A percentile compares a stretch with the other conserved stretches of the same genome.
Conservation (phyloP, 371 early-diverging fungal species). For the Actinomucor elegans region DNA sequence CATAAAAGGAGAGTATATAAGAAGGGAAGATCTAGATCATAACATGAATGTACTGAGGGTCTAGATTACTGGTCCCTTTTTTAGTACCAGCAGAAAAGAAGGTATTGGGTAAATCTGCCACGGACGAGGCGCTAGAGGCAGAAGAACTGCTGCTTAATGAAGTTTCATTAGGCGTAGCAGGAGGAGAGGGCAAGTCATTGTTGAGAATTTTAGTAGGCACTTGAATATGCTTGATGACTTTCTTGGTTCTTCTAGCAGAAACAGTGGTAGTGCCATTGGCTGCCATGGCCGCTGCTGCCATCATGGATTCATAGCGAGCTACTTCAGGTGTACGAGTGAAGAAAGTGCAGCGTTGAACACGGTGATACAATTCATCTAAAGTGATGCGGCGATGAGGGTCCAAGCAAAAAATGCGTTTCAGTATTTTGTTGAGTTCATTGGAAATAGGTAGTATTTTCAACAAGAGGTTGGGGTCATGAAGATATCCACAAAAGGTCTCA, state of each 20-base stretch:
- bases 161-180: slow-evolving; percentile 10
- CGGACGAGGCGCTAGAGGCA: too few species aligned
- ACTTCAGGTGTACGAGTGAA: slow-evolving; percentile 55
- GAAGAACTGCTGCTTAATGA: background rate
- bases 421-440: slow-evolving; percentile 66
- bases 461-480: slow-evolving; percentile 53
- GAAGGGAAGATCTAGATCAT: slow-evolving; percentile 7
- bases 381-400: slow-evolving; percentile 71
- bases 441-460: slow-evolving; percentile 73
- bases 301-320: slow-evolving; percentile 18
- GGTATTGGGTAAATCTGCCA: background rate
- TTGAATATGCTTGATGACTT: slow-evolving; percentile 3
- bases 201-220: slow-evolving; percentile 1
- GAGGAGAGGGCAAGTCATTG: slow-evolving; percentile 14
- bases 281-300: background rate
- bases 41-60: slow-evolving; percentile 8
- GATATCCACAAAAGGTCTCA: slow-evolving; percentile 72
- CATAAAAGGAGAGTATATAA: background rate
- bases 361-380: slow-evolving; percentile 58
- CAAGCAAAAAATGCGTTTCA: slow-evolving; percentile 72
- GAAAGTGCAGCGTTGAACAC: slow-evolving; percentile 56
- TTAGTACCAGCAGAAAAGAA: slow-evolving; percentile 1
- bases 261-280: background rate
- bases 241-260: slow-evolving; percentile 1
- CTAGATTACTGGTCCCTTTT: slow-evolving; percentile 4